Base-by-base conservation (phyloP, 192 early-diverging fungal genomes). In the Entomortierella parvispora region DNA sequence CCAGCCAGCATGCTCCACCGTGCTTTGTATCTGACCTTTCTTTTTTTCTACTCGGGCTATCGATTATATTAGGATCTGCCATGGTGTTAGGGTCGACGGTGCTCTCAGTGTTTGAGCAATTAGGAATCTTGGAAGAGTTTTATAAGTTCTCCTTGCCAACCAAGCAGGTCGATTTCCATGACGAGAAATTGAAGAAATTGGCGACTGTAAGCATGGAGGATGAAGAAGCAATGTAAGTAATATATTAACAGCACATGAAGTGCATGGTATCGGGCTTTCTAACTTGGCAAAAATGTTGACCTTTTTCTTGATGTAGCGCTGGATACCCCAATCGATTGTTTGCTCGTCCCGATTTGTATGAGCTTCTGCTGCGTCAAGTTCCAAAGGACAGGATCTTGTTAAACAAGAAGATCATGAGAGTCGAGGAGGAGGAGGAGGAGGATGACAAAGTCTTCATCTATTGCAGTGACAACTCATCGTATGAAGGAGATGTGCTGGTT, bases 31-130 rank as follows among this genome's bases (percentile, higher is more conserved):
- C 23, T 53, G 17, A 10, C 28, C 28, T 22, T 53, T 32, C 3
- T 29, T 53, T n/a, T n/a, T 20, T 23, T 18, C 26, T 53, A 17
- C 28, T 14, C 23, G 14, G 11, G 4, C 9, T 7, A 53, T 23
- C 5, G 17, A 23, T 32, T 53, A 12, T 40, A 40, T 40, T 32
- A 33, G 12, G 7, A 5, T 45, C 42, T 43, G 22, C 20, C 4
- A 40, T 40, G 37, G 37, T 56, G 26, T 56, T 70, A 9, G 61
- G 61, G 9, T 50, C 53, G 2, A 70, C 60, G n/a, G 53, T 70
- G 25, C 42, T 70, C 18, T 58, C 68, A 22, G 68, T 62, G 26
- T 62, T 70, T 62, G 68, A 70, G 43, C 68, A 70, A 23, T 31
- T 70, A n/a, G 59, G 59, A 3, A 17, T 70, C 4, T 62, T 33